Base-by-base conservation (phyloP, 1,284 basidiomycete species). In the Cryptococcus maquisensis region DNA sequence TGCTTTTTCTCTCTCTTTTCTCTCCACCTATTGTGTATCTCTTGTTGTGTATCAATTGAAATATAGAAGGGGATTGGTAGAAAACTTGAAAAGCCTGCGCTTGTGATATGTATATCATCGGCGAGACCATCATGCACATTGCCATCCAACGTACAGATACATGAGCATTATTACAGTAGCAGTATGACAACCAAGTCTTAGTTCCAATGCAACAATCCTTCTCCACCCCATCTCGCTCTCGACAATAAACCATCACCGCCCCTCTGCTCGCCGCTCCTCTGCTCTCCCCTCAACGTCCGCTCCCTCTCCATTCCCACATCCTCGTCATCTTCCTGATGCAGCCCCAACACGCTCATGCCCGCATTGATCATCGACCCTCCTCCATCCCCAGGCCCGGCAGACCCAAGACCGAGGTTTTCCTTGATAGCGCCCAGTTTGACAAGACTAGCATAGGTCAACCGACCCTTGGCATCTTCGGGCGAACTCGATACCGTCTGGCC, bases 161-260 rank as follows among this genome's bases (percentile, higher is more conserved):
- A n/a, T n/a, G n/a, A n/a, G n/a, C n/a, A n/a, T n/a, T n/a, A n/a
- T n/a, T n/a, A n/a, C n/a, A n/a, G n/a, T n/a, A n/a, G n/a, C n/a
- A n/a, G n/a, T n/a, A n/a, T n/a, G n/a, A n/a, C n/a, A n/a, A n/a
- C n/a, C n/a, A n/a, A n/a, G n/a, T n/a, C n/a, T n/a, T n/a, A n/a
- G n/a, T 59, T 56, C 60, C 60, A 61, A 37, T 58, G 60, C 41
- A 61, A 35, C 28, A 61, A 43, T 10, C 56, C 60, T 28, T 58
- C 60, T 10, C 57, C 60, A 13, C 56, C 51, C 54, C 57, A 54
- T 49, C 60, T 56, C 8, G 60, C 57, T 47, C 56, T 47, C 37
- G 56, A 54, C 10, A 61, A 42, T 24, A 61, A 49, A 4, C 60
- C 57, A 37, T 61, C 57, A 13, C 35, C 20, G 21, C 40, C 47